Evolutionary conservation across 495 filamentous ascomycete genomes (phyloP).

Genomic region (Trichoderma gamsii): DNA sequence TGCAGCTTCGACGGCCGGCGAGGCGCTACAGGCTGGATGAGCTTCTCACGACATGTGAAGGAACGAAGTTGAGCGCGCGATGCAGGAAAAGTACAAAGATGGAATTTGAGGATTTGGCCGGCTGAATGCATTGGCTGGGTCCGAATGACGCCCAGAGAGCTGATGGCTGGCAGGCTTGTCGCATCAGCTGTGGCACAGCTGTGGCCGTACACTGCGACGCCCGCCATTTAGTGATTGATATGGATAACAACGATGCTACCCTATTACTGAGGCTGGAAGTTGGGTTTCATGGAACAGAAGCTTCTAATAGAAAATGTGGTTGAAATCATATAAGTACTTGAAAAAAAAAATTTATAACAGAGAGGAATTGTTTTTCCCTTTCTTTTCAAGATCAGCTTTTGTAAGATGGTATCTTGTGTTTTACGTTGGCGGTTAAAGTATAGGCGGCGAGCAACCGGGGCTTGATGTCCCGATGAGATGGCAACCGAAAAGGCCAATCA

Average conservation of each 20-base stretch:
- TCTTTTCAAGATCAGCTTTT: no score
- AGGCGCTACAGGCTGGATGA: neutral
- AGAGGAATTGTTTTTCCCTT: no score
- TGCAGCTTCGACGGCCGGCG: neutral
- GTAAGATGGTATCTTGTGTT: no score
- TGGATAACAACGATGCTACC: neutral
- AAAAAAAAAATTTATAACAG: no score
- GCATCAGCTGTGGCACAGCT: slow-evolving; percentile 8
- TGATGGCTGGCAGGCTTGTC: neutral
- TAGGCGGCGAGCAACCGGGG: no score
- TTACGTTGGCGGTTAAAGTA: no score
- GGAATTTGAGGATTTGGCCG: neutral
- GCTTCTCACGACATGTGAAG: neutral
- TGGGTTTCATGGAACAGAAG: neutral
- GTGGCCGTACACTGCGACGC: neutral
- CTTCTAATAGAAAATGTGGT: neutral
- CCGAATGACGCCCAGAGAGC: neutral
- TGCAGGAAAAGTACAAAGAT: neutral
- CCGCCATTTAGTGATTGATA: neutral
- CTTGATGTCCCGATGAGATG: no score
- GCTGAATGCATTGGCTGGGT: slow-evolving; percentile 1
- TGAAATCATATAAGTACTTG: neutral
- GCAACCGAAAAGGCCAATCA: no score
- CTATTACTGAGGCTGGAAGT: neutral
- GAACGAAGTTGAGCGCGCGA: neutral